Base-by-base conservation (phyloP, 148 eudicot species). In the Suaeda aralocaspica region DNA sequence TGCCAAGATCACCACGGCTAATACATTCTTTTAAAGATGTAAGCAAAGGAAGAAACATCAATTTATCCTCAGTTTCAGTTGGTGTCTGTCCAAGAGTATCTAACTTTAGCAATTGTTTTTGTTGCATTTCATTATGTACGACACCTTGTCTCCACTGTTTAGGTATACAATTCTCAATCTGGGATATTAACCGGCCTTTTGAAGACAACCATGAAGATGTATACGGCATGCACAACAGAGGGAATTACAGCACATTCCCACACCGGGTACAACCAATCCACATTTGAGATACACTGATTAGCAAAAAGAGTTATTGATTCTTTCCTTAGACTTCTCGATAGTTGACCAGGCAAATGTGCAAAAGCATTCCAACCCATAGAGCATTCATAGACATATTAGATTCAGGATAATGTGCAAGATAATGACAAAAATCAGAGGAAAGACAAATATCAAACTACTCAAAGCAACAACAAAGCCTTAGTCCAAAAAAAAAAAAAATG, bases 11-110 rank as follows among this genome's bases (percentile, higher is more conserved):
- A 64, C 93, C 96, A 73, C 82, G 83, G 55, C 73, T 29, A 12
- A 78, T 82, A 59, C 71, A 82, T 22, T 82, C 80, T 61, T 84
- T 86, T 45, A 92, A 72, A 59, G 91, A 83, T 52, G 71, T 36
- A 64, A 88, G 66, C 60, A 86, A 81, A 56, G 75, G 74, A 73
- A 75, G 78, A 30, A 86, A 72, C 96, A 88, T 89, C 71, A 74
- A 76, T 67, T 69, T 63, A 76, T 75, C 71, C 59, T 59, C 14
- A 46, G 8, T 68, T 51, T 72, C 62, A 39, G 31, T 46, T 57
- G 63, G 19, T 76, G 5, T 34, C 55, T 60, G 26, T 69, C 48
- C 69, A 12, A 15, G 42, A 69, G 61, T 51, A 70, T 60, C 69
- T 21, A 64, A 66, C 31, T 58, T 49, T 34, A 72, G 29, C 26